Evolutionary conservation across 352 stramenopile species (phyloP).

Genomic region (Phytopythium delawarense): DNA sequence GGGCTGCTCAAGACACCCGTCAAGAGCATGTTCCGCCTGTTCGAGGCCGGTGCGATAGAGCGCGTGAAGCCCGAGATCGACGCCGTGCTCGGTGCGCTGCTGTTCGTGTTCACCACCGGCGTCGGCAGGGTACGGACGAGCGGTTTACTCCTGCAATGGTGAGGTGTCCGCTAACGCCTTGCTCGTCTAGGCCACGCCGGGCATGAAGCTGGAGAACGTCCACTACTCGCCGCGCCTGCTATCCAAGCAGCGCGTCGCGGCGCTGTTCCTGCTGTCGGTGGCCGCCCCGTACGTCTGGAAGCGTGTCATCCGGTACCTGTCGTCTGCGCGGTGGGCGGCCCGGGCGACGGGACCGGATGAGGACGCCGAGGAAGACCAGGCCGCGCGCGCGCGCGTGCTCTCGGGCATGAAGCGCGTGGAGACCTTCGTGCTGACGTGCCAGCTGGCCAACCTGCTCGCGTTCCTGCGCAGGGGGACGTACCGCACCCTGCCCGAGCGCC

Average conservation of each 20-base stretch:
- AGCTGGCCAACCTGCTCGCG: constrained; percentile 66
- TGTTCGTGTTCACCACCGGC: constrained; percentile 68
- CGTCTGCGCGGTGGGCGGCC: constrained; percentile 39
- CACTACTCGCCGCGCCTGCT: constrained; percentile 46
- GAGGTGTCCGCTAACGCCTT: constrained; percentile 1
- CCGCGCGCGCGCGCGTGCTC: constrained; percentile 28
- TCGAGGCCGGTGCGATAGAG: constrained; percentile 60
- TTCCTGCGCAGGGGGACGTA: constrained; percentile 74
- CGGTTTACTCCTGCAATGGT: neutral
- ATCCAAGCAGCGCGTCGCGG: constrained; percentile 38
- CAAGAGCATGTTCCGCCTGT: constrained; percentile 80
- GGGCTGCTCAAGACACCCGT: constrained; percentile 66
- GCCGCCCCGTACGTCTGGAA: constrained; percentile 77
- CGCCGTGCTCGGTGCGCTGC: constrained; percentile 35
- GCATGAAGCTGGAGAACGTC: constrained; percentile 84
- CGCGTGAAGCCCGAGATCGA: constrained; percentile 76
- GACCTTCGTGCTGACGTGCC: constrained; percentile 56
- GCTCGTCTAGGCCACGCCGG: constrained; percentile 54
- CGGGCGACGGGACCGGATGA: constrained; percentile 3
- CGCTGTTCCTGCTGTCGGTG: constrained; percentile 70
- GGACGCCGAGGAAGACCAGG: constrained; percentile 4
- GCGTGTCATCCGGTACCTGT: constrained; percentile 55
- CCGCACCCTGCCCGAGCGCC: constrained; percentile 65
- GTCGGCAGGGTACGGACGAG: constrained; percentile 39
- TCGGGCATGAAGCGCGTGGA: constrained; percentile 68